phyloP scores from a whole-genome alignment of 2,329 filamentous ascomycete species.

The Sclerotinia sclerotiorum region DNA sequence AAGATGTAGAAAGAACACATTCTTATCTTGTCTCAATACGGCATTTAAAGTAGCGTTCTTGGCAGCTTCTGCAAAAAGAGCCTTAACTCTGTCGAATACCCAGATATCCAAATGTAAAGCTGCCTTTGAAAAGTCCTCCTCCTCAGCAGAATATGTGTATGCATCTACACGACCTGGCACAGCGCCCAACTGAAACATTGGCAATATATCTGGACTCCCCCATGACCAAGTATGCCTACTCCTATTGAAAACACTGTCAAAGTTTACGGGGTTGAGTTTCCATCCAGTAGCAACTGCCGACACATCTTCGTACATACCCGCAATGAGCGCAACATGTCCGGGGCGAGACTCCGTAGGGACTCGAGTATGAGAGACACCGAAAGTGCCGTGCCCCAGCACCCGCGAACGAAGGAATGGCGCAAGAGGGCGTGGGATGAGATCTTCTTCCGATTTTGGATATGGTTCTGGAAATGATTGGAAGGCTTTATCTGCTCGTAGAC shows the following conservation, averaged over 20 bases:
- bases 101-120: constrained; percentile 81
- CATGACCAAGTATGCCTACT: constrained; percentile 98
- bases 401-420: constrained; percentile 89
- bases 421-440: constrained; percentile 73
- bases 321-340: constrained; percentile 94
- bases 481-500: constrained; percentile 93
- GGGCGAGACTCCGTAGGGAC: constrained; percentile 96
- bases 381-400: constrained; percentile 86
- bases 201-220: constrained; percentile 95
- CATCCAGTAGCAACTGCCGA: constrained; percentile 96
- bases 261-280: constrained; percentile 98
- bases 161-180: constrained; percentile 83
- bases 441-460: constrained; percentile 63
- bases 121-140: constrained; percentile 86
- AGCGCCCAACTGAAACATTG: constrained; percentile 96
- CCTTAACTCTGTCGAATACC: constrained; percentile 94
- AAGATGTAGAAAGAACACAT: constrained; percentile 93
- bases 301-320: constrained; percentile 95
- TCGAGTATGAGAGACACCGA: constrained; percentile 94
- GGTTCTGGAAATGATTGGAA: constrained; percentile 93
- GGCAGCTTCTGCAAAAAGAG: constrained; percentile 77
- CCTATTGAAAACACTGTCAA: constrained; percentile 97
- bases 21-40: constrained; percentile 75
- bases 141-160: constrained; percentile 78
- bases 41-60: constrained; percentile 73